Percentiles rank a stretch among this genome's conserved stretches.
phyloP scores from a whole-genome alignment of 2,329 filamentous ascomycete genomes.

The Calonectria leucothoes region DNA sequence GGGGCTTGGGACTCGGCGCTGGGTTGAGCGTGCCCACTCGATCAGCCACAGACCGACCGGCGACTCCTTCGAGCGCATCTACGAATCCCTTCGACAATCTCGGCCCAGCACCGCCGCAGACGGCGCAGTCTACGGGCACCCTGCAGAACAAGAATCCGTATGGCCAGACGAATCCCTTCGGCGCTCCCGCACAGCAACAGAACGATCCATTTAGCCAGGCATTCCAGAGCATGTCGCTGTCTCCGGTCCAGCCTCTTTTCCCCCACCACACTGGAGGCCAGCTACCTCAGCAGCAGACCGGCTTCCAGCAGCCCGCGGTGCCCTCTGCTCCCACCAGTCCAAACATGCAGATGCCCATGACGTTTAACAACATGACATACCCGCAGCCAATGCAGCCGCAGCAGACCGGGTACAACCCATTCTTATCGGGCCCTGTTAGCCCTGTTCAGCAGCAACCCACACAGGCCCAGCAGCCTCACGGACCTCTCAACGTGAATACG shows the following conservation, averaged over 20 bases:
- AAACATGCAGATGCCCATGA: constrained; percentile 52
- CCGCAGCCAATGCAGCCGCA: constrained; percentile 52
- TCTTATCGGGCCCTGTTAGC: constrained; percentile 55
- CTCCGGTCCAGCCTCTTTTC: constrained; percentile 71
- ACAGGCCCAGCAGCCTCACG: constrained; percentile 49
- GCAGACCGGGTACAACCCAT: constrained; percentile 63
- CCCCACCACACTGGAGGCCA: constrained; percentile 80
- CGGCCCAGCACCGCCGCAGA: constrained; percentile 66
- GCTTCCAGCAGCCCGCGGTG: constrained; percentile 58
- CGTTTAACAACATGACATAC: constrained; percentile 59
- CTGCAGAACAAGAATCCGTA: constrained; percentile 69
- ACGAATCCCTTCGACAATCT: constrained; percentile 77
- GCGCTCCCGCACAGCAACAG: constrained; percentile 55
- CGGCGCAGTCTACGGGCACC: constrained; percentile 73
- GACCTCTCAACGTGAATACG: constrained; percentile 53
- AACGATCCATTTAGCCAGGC: constrained; percentile 68
- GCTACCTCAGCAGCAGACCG: constrained; percentile 51
- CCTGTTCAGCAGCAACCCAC: constrained; percentile 45
- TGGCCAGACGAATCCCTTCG: constrained; percentile 75
- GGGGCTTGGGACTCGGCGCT: constrained; percentile 43
- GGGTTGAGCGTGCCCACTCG: constrained; percentile 48
- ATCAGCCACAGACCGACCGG: constrained; percentile 46
- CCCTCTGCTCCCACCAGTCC: constrained; percentile 55
- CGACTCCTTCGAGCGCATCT: constrained; percentile 59
- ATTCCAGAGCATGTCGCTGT: constrained; percentile 81